Base-by-base conservation (phyloP, 257 asterid species). In the Jasminum sambac region DNA sequence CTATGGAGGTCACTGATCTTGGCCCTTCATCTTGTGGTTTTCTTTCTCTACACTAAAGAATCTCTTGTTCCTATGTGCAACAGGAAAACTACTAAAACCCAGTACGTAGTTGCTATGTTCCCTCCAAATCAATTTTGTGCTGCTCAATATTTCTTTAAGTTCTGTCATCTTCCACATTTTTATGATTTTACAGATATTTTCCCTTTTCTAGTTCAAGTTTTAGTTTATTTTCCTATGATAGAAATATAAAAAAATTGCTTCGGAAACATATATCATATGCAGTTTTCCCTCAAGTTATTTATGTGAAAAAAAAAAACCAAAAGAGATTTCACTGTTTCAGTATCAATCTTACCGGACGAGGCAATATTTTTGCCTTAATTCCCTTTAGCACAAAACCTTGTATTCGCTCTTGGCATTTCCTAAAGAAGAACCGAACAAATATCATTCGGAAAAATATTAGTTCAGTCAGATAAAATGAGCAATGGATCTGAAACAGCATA, bases 281-380 rank as follows among this genome's bases (percentile, higher is more conserved):
- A 43, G 38, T 69, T 73, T 62, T 30, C 43, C 66, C 26, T 70
- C 13, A 17, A 36, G 52, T 19, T 57, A 46, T 70, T 64, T 62
- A 43, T 4, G 40, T 11, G 39, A n/a, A n/a, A n/a, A n/a, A 43
- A 42, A n/a, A 25, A 39, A 11, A 34, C 40, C 65, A 40, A 4
- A 36, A 34, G 43, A 73, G 65, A 50, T 64, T 64, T 64, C 50
- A 13, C 14, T n/a, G n/a, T n/a, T n/a, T n/a, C n/a, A n/a, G 63
- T 46, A 77, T 64, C 64, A 74, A 74, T 55, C 76, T 62, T 83
- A 84, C 89, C 77, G 86, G 86, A 42, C 84, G 76, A 11, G 89
- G 89, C 61, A 84, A 67, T 60, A 84, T 67, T 73, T 72, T 74
- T 17, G 64, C 72, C 75, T 79, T 79, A 46, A 74, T 72, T 65